A percentile compares a stretch with the other conserved stretches of the same genome.
Conservation (phyloP, 2,329 filamentous ascomycete genomes). For the Fusarium denticulatum region DNA sequence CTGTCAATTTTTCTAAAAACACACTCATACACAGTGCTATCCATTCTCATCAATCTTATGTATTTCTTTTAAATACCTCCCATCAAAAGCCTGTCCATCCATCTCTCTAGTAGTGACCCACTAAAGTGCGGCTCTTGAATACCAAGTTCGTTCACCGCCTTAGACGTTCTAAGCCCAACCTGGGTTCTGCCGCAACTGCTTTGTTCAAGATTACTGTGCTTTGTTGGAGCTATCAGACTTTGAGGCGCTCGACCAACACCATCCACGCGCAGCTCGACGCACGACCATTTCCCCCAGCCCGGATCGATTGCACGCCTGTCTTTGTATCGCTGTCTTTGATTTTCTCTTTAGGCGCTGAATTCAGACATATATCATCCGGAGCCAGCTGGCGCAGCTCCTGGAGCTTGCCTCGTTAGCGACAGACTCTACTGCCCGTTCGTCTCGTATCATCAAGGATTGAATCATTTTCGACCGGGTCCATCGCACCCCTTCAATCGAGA, state of each 20-base stretch:
- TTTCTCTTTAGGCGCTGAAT: neutral
- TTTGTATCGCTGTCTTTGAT: neutral
- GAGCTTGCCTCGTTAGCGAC: slow-evolving; percentile 33
- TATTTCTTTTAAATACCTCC: neutral
- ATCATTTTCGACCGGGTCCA: neutral
- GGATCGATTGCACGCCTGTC: neutral
- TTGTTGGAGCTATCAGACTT: slow-evolving; percentile 39
- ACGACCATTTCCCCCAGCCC: slow-evolving; percentile 7
- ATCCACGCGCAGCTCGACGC: slow-evolving; percentile 26
- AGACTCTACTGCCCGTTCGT: slow-evolving; percentile 20
- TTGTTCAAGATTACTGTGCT: slow-evolving; percentile 31
- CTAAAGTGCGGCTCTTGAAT: slow-evolving; percentile 17
- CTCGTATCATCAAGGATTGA: slow-evolving; percentile 16
- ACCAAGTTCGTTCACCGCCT: slow-evolving; percentile 19
- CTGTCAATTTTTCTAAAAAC: neutral
- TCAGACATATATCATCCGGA: slow-evolving; percentile 1
- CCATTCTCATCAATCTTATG: neutral
- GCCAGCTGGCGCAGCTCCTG: slow-evolving; percentile 28
- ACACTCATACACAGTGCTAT: neutral
- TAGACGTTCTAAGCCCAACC: slow-evolving; percentile 7
- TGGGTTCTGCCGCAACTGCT: slow-evolving; percentile 29
- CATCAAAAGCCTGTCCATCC: neutral
- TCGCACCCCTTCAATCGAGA: slow-evolving; percentile 10
- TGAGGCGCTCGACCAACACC: slow-evolving; percentile 26
- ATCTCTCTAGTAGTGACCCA: neutral